Conservation (phyloP, 306 rosid species). For the Argentina anserina region DNA sequence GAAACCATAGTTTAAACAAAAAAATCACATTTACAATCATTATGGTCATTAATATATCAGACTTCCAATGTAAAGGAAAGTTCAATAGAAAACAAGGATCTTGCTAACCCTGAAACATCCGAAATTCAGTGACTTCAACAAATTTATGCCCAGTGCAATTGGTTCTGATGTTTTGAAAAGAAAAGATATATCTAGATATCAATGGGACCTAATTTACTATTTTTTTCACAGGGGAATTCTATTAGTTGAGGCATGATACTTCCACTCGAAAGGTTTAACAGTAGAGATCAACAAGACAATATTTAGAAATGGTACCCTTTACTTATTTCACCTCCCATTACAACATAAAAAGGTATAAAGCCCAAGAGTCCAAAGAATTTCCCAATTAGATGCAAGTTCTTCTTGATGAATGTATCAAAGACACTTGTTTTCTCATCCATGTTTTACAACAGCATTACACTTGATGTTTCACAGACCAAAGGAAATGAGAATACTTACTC, state of each 20-base stretch:
- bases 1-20: not conserved
- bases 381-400: not conserved
- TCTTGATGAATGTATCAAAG: conserved; percentile 1
- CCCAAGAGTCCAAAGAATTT: too few species aligned
- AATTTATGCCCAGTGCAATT: not conserved
- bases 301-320: not conserved
- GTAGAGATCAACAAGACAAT: not conserved
- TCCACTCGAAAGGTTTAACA: not conserved
- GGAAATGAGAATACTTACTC: conserved; percentile 53
- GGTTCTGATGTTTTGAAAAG: not conserved
- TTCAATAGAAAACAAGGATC: not conserved
- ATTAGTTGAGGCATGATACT: not conserved
- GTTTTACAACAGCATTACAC: conserved; percentile 2
- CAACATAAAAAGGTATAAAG: not conserved
- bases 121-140: not conserved
- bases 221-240: not conserved
- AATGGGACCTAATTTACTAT: not conserved
- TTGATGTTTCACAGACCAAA: conserved; percentile 6
- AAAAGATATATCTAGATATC: not conserved
- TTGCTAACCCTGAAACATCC: not conserved
- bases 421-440: not conserved
- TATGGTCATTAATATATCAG: not conserved
- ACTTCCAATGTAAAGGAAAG: not conserved
- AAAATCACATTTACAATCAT: not conserved
- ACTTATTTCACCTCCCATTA: conserved; percentile 3